Conservation (phyloP, 495 filamentous ascomycete species). For the Amniculicola lignicola region DNA sequence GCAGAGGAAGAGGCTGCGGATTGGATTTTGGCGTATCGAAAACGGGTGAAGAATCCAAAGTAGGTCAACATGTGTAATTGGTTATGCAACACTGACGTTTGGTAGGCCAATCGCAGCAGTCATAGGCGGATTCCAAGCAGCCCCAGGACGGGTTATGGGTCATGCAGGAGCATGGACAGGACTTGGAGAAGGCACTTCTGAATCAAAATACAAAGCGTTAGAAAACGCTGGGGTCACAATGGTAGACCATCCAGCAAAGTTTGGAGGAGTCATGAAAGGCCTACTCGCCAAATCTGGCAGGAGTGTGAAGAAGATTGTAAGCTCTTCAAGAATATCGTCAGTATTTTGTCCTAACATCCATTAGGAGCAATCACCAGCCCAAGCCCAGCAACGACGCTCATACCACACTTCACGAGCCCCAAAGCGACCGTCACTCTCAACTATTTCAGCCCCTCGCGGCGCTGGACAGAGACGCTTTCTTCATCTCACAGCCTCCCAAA, state of each 20-base stretch:
- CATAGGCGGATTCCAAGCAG: constrained; percentile 66
- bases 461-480: constrained; percentile 53
- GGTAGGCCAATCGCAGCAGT: constrained; percentile 75
- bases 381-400: constrained; percentile 32
- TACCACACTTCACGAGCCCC: constrained; percentile 35
- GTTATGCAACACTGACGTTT: constrained; percentile 9
- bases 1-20: constrained; percentile 79
- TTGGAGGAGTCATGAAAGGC: constrained; percentile 67
- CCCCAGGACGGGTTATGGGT: constrained; percentile 73
- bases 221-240: constrained; percentile 68
- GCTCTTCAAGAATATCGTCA: background rate
- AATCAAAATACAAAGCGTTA: constrained; percentile 65
- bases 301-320: constrained; percentile 35
- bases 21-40: constrained; percentile 69
- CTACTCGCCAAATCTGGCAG: constrained; percentile 46
- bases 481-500: constrained; percentile 57
- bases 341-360: background rate
- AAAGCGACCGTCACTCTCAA: background rate
- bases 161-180: constrained; percentile 79
- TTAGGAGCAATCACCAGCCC: constrained; percentile 29
- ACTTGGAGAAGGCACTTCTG: constrained; percentile 62
- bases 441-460: background rate
- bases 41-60: constrained; percentile 62
- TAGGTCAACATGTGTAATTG: constrained; percentile 40
- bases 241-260: constrained; percentile 77